Base-by-base conservation (phyloP, 371 early-diverging fungal species). In the Neoconidiobolus thromboides region DNA sequence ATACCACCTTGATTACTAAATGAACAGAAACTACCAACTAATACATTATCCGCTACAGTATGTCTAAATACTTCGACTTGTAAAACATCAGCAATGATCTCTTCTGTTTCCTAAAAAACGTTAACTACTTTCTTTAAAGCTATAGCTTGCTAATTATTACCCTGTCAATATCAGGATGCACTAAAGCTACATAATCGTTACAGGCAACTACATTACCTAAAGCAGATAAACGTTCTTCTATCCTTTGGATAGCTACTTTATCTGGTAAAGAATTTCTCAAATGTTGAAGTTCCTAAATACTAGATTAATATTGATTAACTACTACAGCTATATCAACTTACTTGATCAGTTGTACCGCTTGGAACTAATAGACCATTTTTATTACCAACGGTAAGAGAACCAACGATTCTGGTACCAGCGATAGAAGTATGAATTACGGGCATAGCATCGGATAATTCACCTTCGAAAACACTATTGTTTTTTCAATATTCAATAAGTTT, bases 191-290 rank as follows among this genome's bases (percentile, higher is more conserved):
- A 68, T 98, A 91, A 71, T 99, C 99, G 71, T 99, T 99, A 79
- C 99, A 99, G 7, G 97, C 91, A 73, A 99, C 92, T 39, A 98
- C 96, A 71, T 99, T 99, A 62, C 99, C 99, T 41, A 99, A 76
- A 3, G 99, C 99, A 43, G 98, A 97, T 26, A 98, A 76, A 56
- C 99, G 85, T 76, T 99, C 99, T 68, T 97, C 97, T 7, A 99
- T 87, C 61, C 99, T 83, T 73, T 94, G 95, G 62, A 99, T 92
- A 40, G 81, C 82, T 14, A 99, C 89, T 43, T 77, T 69, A 42
- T 99, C 99, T 7, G 99, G 99, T 6, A 99, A 79, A 15, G 95
- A 86, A 75, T 99, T 98, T 62, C 99, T 82, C 54, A 99, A 71
- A 68, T 99, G 98, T 73, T 94, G 93, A 43, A 99, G 83, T 74